Evolutionary conservation across 257 asterid genomes (phyloP).

Genomic region (Misopates orontium): DNA sequence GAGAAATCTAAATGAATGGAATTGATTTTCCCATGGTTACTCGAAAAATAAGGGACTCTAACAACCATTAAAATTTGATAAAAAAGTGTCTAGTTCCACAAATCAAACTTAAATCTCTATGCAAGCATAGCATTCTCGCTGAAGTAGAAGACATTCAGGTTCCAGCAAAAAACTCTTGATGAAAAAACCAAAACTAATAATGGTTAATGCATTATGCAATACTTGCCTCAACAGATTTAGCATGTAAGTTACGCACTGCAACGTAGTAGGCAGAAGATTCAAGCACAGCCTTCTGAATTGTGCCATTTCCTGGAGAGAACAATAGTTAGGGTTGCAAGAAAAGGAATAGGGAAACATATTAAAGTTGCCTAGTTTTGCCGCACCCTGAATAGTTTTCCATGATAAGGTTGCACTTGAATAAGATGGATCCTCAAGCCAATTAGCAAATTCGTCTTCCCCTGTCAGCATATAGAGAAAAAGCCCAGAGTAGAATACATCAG

Average conservation of each 20-base stretch:
- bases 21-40: neutral
- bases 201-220: slow-evolving; percentile 5
- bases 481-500: slow-evolving; percentile 17
- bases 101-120: neutral
- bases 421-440: slow-evolving; percentile 81
- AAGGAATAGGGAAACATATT: slow-evolving; percentile 1
- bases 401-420: slow-evolving; percentile 51
- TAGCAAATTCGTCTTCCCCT: slow-evolving; percentile 58
- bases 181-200: neutral
- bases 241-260: slow-evolving; percentile 72
- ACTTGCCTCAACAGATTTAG: slow-evolving; percentile 55
- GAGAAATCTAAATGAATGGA: neutral
- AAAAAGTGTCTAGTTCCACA: neutral
- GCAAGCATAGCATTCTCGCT: neutral
- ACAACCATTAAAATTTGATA: neutral
- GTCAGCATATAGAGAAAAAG: slow-evolving; percentile 36
- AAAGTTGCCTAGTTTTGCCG: slow-evolving; percentile 30
- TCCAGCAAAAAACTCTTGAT: slow-evolving; percentile 11
- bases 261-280: slow-evolving; percentile 60
- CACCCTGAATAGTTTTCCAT: slow-evolving; percentile 72
- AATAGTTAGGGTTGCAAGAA: slow-evolving; percentile 27
- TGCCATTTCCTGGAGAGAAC: slow-evolving; percentile 63
- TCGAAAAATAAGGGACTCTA: slow-evolving; percentile 5
- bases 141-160: slow-evolving; percentile 9
- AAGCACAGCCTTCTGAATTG: slow-evolving; percentile 44